A percentile compares a stretch with the other conserved stretches of the same genome.
Evolutionary conservation across 805 yeast genomes (phyloP).

Genomic region (Candida chilensis): DNA sequence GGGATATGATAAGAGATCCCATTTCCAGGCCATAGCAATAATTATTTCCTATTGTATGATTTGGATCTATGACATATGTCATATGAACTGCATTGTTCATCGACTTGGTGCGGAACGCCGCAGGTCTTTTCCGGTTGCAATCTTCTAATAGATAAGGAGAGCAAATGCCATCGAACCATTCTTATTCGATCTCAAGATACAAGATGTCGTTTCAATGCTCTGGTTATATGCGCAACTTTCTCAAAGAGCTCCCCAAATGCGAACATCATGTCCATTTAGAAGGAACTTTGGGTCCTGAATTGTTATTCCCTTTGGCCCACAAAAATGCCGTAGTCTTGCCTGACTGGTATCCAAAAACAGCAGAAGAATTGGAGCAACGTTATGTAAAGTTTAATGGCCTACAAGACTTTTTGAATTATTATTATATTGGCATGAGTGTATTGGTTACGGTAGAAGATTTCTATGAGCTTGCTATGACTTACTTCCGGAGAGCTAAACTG

Average conservation of each 20-base stretch:
- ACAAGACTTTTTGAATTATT: slow-evolving; percentile 32
- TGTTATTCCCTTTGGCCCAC: slow-evolving; percentile 22
- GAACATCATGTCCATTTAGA: slow-evolving; percentile 33
- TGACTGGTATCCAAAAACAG: slow-evolving; percentile 18
- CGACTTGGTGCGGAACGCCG: no score
- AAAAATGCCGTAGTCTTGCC: slow-evolving; percentile 24
- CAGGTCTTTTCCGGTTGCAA: no score
- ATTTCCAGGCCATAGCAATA: no score
- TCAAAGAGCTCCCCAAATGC: slow-evolving; percentile 28
- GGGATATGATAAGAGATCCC: no score
- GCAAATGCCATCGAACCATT: no score
- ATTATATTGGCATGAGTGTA: slow-evolving; percentile 33
- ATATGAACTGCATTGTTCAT: no score
- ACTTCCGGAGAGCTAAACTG: slow-evolving; percentile 20
- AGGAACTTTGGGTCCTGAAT: slow-evolving; percentile 26
- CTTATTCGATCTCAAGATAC: no score
- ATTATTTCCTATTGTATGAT: no score
- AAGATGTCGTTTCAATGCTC: no score
- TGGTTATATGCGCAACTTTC: slow-evolving; percentile 11
- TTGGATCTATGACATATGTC: no score
- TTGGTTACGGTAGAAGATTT: slow-evolving; percentile 26
- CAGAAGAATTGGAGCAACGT: slow-evolving; percentile 19
- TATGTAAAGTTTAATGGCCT: slow-evolving; percentile 24
- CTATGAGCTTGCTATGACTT: slow-evolving; percentile 30
- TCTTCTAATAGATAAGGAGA: no score